Base-by-base conservation (phyloP, 805 yeast genomes). In the Hanseniaspora lachancei region DNA sequence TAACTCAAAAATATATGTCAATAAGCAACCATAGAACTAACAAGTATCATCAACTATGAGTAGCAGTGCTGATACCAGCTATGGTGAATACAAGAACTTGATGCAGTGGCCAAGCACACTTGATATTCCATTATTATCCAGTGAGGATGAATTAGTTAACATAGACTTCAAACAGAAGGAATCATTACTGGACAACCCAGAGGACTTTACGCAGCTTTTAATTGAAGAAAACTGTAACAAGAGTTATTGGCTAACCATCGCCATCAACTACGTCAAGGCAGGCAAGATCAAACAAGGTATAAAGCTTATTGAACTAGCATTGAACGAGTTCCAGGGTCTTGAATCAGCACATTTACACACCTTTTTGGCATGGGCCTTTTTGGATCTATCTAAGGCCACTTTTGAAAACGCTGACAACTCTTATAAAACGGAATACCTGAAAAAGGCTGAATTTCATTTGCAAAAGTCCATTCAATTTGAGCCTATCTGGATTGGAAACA, bases 191-290 rank as follows among this genome's bases (percentile, higher is more conserved):
- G 97, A 91, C 64, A 74, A 89, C 57, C 95, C 96, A 5, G 95
- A 86, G 23, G 96, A 91, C 66, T 86, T 96, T 5, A 76, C 80
- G 47, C 97, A 93, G 64, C 74, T 93, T 59, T 72, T 93, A 59
- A 84, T 85, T 59, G 86, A 85, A 60, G 97, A 93, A 70, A 79
- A 78, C 57, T 82, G 91, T 50, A 80, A 78, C 23, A 74, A 77
- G 55, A 81, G 82, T 64, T 86, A 81, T 70, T 93, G 98, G 98
- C 70, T 87, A 20, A 77, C 84, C 23, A 81, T 89, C 59, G 89
- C 95, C 1, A 65, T 81, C 57, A 95, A 93, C 0, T 93, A 89
- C 66, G 81, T 85, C 41, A 74, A 80, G 53, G 77, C 76, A 49
- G 79, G 77, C 2, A 77, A 77, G 62, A 62, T 77, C 15, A 73